Conservation (phyloP, 768 basidiomycete genomes). For the Rubroboletus satanas region DNA sequence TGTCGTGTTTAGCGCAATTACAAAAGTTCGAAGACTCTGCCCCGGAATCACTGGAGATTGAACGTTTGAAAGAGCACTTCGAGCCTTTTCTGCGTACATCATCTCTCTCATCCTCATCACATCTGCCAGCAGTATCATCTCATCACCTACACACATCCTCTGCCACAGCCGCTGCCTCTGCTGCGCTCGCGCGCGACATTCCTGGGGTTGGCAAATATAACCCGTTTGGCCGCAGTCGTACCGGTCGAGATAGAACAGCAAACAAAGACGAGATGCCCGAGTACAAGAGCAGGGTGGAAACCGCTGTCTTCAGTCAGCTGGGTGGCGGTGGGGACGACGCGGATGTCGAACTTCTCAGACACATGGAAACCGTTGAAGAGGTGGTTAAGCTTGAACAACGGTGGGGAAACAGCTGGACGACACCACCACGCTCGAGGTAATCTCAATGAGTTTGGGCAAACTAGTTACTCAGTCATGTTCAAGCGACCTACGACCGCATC, state of each 20-base stretch:
- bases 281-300: constrained; percentile 70
- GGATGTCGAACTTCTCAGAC: constrained; percentile 68
- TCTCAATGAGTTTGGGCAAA: not conserved
- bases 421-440: constrained; percentile 61
- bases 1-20: constrained; percentile 62
- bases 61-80: constrained; percentile 93
- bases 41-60: constrained; percentile 84
- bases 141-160: constrained; percentile 75
- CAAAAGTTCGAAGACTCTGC: constrained; percentile 88
- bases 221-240: constrained; percentile 47
- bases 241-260: constrained; percentile 55
- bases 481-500: constrained; percentile 82
- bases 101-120: constrained; percentile 63
- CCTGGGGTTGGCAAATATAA: constrained; percentile 79
- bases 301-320: constrained; percentile 48
- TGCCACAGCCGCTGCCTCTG: constrained; percentile 86
- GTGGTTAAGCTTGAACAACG: constrained; percentile 73
- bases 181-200: constrained; percentile 83
- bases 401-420: constrained; percentile 78
- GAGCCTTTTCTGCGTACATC: constrained; percentile 90
- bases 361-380: constrained; percentile 56
- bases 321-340: constrained; percentile 60
- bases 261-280: constrained; percentile 77
- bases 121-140: constrained; percentile 49
- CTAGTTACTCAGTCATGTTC: constrained; percentile 1